Evolutionary conservation across 192 early-diverging fungal species (phyloP).

Genomic region (Thamnidium elegans): DNA sequence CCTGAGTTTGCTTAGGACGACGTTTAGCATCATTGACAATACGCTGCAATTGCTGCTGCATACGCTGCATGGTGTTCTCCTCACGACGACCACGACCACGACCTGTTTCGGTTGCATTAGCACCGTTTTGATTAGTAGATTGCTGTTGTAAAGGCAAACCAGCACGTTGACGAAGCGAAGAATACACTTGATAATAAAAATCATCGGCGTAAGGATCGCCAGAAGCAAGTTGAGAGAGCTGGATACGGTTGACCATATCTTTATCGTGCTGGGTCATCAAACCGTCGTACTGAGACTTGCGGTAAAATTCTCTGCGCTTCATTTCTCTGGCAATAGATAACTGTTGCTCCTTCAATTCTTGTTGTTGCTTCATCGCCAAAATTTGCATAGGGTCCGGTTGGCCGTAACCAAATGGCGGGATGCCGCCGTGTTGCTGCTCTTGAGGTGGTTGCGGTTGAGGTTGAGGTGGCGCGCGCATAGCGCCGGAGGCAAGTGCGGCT

Average conservation of each 20-base stretch:
- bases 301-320: slow-evolving; percentile 35
- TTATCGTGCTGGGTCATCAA: slow-evolving; percentile 95
- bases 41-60: slow-evolving; percentile 96
- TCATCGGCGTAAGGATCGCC: slow-evolving; percentile 93
- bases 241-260: slow-evolving; percentile 90
- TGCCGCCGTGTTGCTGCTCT: slow-evolving; percentile 20
- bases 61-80: slow-evolving; percentile 59
- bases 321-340: slow-evolving; percentile 35
- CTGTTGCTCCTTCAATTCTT: slow-evolving; percentile 30
- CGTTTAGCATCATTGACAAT: slow-evolving; percentile 91
- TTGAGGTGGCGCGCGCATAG: neutral
- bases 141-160: slow-evolving; percentile 35
- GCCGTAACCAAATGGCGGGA: slow-evolving; percentile 19
- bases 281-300: slow-evolving; percentile 71
- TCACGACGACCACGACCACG: slow-evolving; percentile 43
- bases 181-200: slow-evolving; percentile 95
- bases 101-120: slow-evolving; percentile 27
- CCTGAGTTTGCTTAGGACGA: slow-evolving; percentile 81
- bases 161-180: slow-evolving; percentile 59
- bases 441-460: slow-evolving; percentile 12
- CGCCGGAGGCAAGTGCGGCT: slow-evolving; percentile 44
- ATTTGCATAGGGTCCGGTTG: slow-evolving; percentile 26
- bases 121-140: neutral
- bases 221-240: slow-evolving; percentile 90
- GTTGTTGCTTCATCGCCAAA: slow-evolving; percentile 26